Evolutionary conservation across 805 yeast species (phyloP), one percentile per base, ranked within the genome.

Genomic region (Saccharomycodes ludwigii): DNA sequence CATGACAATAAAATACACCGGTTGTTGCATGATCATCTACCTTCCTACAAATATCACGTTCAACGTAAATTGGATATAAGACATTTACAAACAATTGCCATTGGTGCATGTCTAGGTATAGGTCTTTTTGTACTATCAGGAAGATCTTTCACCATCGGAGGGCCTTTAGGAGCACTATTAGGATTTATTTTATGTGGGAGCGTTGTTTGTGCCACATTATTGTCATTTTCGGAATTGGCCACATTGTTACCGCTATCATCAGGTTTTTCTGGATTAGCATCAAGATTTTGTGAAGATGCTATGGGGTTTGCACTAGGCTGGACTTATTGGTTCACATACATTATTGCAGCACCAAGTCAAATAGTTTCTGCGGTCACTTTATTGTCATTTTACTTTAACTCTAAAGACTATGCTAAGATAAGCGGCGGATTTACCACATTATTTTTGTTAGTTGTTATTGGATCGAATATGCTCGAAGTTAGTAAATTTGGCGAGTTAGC

Each of bases 401-500:
- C 79, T 26, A 46, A 68, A n/a, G 58, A 74, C 7, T 67, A 76
- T 0, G 43, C 52, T n/a, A 56, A 60, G 3, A 49, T 62, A 6
- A 55, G 70, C 1, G 81, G 80, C 3, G 84, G 78, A 11, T 82
- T 84, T 59, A 66, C 80, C 2, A 54, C 82, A 0, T 61, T 82
- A 11, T 66, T 76, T 37, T 59, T 79, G 23, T 35, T 63, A 0
- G 41, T 63, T 13, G 58, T 70, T 1, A 41, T 72, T 1, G 33
- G 56, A 2, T 59, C 73, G 30, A 81, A 80, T 45, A 52, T 82
- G 32, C 57, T 77, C 33, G 83, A 77, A 48, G 84, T 80, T 4
- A 61, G 80, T 30, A 63, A 76, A 2, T 76, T 76, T 50, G 93
- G 91, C 0, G 88, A 81, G 41, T 57, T 80, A 19, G 84, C 80